Evolutionary conservation across 2,329 filamentous ascomycete genomes (phyloP).

Genomic region (Hymenoscyphus fraxineus): DNA sequence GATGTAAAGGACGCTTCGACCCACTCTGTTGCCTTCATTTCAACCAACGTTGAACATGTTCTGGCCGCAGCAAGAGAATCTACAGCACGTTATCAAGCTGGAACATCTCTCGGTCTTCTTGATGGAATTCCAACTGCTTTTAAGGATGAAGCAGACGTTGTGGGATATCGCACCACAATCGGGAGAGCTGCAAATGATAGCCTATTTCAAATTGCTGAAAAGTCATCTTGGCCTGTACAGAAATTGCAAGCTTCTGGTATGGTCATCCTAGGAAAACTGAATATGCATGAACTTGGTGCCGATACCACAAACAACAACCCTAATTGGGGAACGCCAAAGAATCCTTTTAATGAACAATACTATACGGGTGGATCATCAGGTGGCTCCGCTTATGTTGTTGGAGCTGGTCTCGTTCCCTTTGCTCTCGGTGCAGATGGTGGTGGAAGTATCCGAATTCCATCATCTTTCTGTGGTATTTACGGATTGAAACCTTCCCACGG

Average conservation of each 20-base stretch:
- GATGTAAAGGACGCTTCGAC: slow-evolving; percentile 50
- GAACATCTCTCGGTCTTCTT: slow-evolving; percentile 62
- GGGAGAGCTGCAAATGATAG: slow-evolving; percentile 75
- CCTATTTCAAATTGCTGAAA: slow-evolving; percentile 66
- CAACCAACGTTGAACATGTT: slow-evolving; percentile 59
- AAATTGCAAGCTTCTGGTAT: slow-evolving; percentile 62
- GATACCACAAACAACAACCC: slow-evolving; percentile 82
- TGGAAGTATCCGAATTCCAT: slow-evolving; percentile 53
- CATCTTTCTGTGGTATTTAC: slow-evolving; percentile 49
- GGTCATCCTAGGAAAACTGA: slow-evolving; percentile 73
- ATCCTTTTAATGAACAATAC: slow-evolving; percentile 69
- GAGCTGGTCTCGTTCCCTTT: slow-evolving; percentile 54
- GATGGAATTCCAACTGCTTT: slow-evolving; percentile 81
- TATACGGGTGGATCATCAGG: slow-evolving; percentile 88
- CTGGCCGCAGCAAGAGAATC: slow-evolving; percentile 68
- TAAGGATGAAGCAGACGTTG: slow-evolving; percentile 76
- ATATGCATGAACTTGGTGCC: slow-evolving; percentile 79
- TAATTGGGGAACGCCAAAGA: slow-evolving; percentile 76
- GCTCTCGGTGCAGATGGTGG: slow-evolving; percentile 88
- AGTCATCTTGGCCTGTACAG: slow-evolving; percentile 67
- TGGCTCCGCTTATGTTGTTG: slow-evolving; percentile 83
- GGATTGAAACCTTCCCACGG: slow-evolving; percentile 77
- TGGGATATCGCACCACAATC: slow-evolving; percentile 68
- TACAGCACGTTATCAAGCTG: slow-evolving; percentile 65
- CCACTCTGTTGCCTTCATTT: slow-evolving; percentile 72